Conservation (phyloP, 495 filamentous ascomycete species). For the Penicillium angulare region DNA sequence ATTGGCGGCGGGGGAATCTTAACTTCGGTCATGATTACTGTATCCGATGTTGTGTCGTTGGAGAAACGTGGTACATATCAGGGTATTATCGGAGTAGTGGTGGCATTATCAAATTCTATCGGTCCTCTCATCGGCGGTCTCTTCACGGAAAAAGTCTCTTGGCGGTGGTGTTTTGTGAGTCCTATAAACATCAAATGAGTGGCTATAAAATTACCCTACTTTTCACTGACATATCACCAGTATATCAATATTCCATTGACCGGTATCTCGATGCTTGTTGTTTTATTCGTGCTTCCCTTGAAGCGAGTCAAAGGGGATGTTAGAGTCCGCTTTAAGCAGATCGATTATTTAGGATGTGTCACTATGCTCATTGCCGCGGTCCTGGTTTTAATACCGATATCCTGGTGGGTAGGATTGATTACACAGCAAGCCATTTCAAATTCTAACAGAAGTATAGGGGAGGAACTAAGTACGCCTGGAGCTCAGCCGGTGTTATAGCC, state of each 20-base stretch:
- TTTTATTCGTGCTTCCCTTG: not conserved
- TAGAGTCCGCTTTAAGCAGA: slow-evolving; percentile 1
- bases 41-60: slow-evolving; percentile 5
- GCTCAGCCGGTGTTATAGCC: slow-evolving; percentile 4
- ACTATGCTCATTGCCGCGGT: slow-evolving; percentile 4
- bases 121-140: slow-evolving; percentile 32
- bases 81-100: slow-evolving; percentile 42
- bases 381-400: slow-evolving; percentile 4
- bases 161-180: slow-evolving; percentile 44
- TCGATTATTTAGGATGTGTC: slow-evolving; percentile 5
- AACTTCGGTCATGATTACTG: slow-evolving; percentile 6
- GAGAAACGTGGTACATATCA: slow-evolving; percentile 7
- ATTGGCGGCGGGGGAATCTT: slow-evolving; percentile 6
- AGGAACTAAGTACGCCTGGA: slow-evolving; percentile 11
- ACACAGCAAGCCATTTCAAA: not conserved
- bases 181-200: not conserved
- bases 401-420: not conserved
- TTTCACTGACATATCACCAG: not conserved
- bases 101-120: slow-evolving; percentile 42
- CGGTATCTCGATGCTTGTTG: not conserved
- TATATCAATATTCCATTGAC: slow-evolving; percentile 8
- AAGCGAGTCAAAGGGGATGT: not conserved
- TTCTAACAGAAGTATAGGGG: not conserved
- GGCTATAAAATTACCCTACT: not conserved
- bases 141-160: slow-evolving; percentile 46